Evolutionary conservation across 768 basidiomycete species (phyloP).

Genomic region (Termitomyces sp.): DNA sequence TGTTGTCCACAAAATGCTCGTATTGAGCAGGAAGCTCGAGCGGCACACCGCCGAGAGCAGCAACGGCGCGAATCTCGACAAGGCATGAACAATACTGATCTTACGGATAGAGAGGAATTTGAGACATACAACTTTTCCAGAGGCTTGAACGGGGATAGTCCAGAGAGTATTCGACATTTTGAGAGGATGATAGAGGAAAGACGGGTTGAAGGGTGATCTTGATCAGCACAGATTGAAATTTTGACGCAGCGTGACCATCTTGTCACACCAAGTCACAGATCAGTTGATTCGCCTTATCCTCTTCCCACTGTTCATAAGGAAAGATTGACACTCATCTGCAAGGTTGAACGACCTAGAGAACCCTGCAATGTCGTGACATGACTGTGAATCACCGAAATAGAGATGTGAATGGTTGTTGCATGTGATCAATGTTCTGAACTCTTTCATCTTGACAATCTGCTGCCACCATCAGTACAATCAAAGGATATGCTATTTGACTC

Average conservation of each 20-base stretch:
- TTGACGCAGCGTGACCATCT: not conserved
- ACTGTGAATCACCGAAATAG: too few species aligned
- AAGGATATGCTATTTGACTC: too few species aligned
- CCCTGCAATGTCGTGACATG: too few species aligned
- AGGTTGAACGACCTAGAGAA: too few species aligned
- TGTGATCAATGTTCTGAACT: too few species aligned
- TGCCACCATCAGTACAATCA: too few species aligned
- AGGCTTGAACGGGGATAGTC: conserved; percentile 34
- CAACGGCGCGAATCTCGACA: conserved; percentile 45
- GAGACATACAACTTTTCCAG: conserved; percentile 47
- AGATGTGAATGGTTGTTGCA: too few species aligned
- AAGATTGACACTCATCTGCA: too few species aligned
- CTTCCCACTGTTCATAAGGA: too few species aligned
- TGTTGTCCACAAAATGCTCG: conserved; percentile 61
- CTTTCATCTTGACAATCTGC: too few species aligned
- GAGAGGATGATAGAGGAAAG: conserved; percentile 20
- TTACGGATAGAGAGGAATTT: not conserved
- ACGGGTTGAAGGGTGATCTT: conserved; percentile 9
- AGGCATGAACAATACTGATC: conserved; percentile 1
- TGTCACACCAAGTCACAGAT: not conserved
- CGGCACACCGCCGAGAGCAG: conserved; percentile 54
- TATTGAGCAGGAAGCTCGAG: conserved; percentile 50
- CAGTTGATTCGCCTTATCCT: not conserved
- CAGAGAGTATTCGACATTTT: conserved; percentile 58
- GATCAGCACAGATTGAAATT: not conserved